Base-by-base conservation (phyloP, 176 grass and related monocot species). In the Phragmites australis region DNA sequence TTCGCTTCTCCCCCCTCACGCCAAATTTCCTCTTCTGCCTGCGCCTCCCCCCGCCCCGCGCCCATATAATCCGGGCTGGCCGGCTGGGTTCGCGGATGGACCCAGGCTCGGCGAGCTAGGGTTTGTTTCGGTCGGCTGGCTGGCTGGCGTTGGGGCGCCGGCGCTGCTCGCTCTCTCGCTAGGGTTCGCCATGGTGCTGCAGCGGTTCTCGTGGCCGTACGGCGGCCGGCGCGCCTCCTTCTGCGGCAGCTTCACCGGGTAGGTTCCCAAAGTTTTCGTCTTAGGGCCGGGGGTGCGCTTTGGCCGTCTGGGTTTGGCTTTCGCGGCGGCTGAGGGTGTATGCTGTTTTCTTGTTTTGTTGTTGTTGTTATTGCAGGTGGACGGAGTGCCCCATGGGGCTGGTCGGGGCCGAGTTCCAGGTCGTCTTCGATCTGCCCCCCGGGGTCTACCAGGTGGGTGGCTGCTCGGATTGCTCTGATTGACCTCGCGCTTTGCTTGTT, bases 171-270 rank as follows among this genome's bases (percentile, higher is more conserved):
- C 49, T 63, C 26, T 43, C 32, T 2, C 27, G 32, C 82, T 89
- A 89, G 87, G 82, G 87, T 85, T 85, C 87, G 31, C 68, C 75
- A 89, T 93, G 90, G 90, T 93, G 77, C 65, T 57, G 17, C 84
- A 27, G 44, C 80, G 65, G 76, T 93, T 93, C 77, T 50, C 59
- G 65, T 93, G 90, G 90, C 90, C 87, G 25, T 84, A 82, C 58
- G 87, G 81, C 43, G 90, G 81, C 64, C 65, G 48, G 4, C 58
- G n/a, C 37, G 87, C 78, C 49, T 81, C 83, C 87, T 68, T 89
- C 40, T 93, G 71, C 72, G 90, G 71, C 68, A 87, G 58, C 81
- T 93, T 89, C 84, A 89, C 80, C 16, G 65, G 90, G 87, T 89
- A 52, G 59, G 82, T 43, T 19, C 46, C 23, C 6, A 8, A 45